These are phyloP conservation scores for Coccomyxa sp. DNA, from an alignment of 139 green algal genomes.

Conservation along the genomic window DNA sequence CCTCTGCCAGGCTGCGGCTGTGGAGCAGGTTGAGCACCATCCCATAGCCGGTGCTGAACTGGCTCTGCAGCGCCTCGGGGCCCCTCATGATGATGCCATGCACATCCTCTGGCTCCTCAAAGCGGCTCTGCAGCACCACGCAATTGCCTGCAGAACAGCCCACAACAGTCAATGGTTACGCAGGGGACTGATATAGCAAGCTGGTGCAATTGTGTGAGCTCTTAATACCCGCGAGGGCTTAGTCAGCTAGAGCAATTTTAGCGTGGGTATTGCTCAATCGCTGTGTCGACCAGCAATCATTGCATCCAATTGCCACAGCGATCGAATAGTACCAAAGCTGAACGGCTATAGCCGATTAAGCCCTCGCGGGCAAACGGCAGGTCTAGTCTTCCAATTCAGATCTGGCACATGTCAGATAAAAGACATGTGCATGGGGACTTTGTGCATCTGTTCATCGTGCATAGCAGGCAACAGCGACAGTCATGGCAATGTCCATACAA, in stretches of 20 bases:
- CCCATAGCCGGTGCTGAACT: slow-evolving; percentile 71
- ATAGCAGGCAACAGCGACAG: too few species aligned
- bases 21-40: slow-evolving; percentile 87
- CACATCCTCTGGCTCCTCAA: slow-evolving; percentile 68
- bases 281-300: too few species aligned
- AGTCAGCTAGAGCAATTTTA: background rate
- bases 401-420: background rate
- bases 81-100: slow-evolving; percentile 64
- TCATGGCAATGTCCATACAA: too few species aligned
- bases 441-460: too few species aligned
- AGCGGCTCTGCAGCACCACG: slow-evolving; percentile 72
- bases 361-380: too few species aligned
- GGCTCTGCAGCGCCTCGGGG: slow-evolving; percentile 66
- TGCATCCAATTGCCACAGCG: too few species aligned
- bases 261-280: background rate
- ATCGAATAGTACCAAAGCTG: too few species aligned
- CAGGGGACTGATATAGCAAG: too few species aligned
- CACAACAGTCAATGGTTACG: background rate
- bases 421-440: too few species aligned
- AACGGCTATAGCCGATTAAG: too few species aligned
- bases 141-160: slow-evolving; percentile 50
- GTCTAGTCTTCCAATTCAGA: too few species aligned
- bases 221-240: background rate
- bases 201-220: background rate
- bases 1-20: slow-evolving; percentile 64